Evolutionary conservation across 2,329 filamentous ascomycete genomes (phyloP), one percentile per base, ranked within the genome.

Genomic region (Lecanosticta acicola): DNA sequence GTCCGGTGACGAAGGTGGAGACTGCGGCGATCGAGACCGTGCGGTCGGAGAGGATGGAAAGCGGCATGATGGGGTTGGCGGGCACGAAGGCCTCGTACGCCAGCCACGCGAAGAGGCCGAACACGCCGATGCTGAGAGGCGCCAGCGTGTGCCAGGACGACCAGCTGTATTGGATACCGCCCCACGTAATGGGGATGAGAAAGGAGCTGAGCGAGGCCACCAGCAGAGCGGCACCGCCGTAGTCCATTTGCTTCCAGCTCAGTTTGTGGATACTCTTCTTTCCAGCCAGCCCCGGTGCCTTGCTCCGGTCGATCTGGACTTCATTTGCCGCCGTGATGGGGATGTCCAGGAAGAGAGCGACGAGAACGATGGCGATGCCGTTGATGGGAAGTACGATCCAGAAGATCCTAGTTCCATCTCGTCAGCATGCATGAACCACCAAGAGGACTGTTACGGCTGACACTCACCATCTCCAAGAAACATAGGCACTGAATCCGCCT

Each of bases 121-220:
- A 61, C 0, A 67, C 58, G 1, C 81, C 81, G 7, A 84, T 32
- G 3, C 79, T 61, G 11, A 87, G 64, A 0, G 82, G 83, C 0
- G 82, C 71, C 1, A 87, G 66, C 0, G 80, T 82, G 1, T 73
- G 71, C 73, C 77, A 84, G 3, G 74, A 79, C 36, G 67, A 60
- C 83, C 83, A 87, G 0, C 72, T 58, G 59, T 83, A 85, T 66
- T 81, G 77, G 7, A 84, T 72, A 32, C 81, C 82, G 8, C 81
- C 83, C 71, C 79, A 82, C 2, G 79, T 81, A 3, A 84, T 59
- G 0, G 79, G 77, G 36, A 84, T 78, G 33, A 84, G 63, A 56
- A 84, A 77, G 17, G 73, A 74, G 0, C 79, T 79, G 10, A 73
- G 70, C 11, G 76, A 76, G 10, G 68, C 74, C 14, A 83, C 70